Conservation (phyloP, 345 rosid species). For the Lepidium sativum region DNA sequence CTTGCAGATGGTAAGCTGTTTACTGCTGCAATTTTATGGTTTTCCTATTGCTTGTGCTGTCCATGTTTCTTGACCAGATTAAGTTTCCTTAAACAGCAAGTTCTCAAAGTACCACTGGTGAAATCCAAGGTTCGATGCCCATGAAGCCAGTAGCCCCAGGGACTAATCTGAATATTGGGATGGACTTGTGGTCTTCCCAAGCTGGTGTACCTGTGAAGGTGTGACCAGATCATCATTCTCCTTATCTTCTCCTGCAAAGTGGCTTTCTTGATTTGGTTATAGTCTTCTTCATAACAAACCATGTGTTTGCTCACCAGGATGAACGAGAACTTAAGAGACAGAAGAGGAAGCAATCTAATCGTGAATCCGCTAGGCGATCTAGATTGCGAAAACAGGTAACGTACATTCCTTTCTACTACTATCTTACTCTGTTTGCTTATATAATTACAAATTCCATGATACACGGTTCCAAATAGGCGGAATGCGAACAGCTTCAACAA, state of each 20-base stretch:
- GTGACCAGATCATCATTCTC: conserved; percentile 35
- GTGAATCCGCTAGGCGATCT: conserved; percentile 97
- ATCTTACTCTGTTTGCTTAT: neutral
- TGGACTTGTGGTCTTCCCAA: conserved; percentile 81
- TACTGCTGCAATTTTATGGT: neutral
- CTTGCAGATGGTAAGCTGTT: conserved; percentile 64
- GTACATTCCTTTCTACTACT: neutral
- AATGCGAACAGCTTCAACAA: conserved; percentile 84
- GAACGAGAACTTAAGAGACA: conserved; percentile 90
- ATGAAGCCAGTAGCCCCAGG: conserved; percentile 65
- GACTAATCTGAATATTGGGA: conserved; percentile 80
- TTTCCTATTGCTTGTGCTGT: neutral
- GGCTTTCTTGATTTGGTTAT: neutral
- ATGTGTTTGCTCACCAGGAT: conserved; percentile 42
- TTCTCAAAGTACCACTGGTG: conserved; percentile 43
- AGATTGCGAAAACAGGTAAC: conserved; percentile 94
- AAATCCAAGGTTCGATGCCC: conserved; percentile 40
- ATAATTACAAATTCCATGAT: neutral
- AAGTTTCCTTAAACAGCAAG: conserved; percentile 42
- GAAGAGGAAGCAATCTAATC: conserved; percentile 92
- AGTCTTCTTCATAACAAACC: neutral
- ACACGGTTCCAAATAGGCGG: conserved; percentile 40
- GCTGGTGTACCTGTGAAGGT: conserved; percentile 57
- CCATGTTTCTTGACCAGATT: conserved; percentile 7
- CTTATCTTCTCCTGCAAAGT: conserved; percentile 24